Conservation (phyloP, 768 basidiomycete genomes). For the Amanita rubescens region DNA sequence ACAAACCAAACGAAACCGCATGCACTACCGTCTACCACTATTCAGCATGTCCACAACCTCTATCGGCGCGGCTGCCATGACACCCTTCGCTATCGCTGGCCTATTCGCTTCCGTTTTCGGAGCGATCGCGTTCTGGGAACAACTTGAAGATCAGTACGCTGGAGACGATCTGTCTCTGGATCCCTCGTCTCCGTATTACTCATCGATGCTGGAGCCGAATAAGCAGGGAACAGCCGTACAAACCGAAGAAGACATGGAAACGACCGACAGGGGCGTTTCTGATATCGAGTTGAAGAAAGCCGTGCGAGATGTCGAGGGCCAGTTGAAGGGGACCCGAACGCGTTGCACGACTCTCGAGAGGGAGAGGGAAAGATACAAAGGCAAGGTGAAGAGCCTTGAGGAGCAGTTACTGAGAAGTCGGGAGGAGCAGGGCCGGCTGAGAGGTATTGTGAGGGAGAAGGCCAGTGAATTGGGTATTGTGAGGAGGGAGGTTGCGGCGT, state of each 20-base stretch:
- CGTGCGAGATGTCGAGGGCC: not conserved
- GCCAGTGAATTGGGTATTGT: not conserved
- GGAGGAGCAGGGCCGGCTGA: not conserved
- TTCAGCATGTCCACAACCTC: not conserved
- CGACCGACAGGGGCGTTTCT: no score
- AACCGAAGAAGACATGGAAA: not conserved
- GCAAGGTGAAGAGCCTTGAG: not conserved
- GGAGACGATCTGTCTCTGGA: not conserved
- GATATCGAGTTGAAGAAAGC: not conserved
- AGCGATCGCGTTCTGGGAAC: constrained; percentile 1
- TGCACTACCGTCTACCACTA: no score
- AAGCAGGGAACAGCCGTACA: not conserved
- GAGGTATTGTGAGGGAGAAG: not conserved
- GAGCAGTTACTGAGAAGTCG: not conserved
- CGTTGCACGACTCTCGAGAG: not conserved
- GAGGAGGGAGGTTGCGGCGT: no score
- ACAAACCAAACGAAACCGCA: no score
- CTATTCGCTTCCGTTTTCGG: constrained; percentile 1
- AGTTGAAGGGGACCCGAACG: not conserved
- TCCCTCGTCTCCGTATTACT: no score
- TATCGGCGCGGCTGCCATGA: no score
- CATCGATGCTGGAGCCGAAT: no score
- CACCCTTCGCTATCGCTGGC: not conserved
- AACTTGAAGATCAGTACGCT: not conserved
- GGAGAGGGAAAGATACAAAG: not conserved